phyloP scores from a whole-genome alignment of 257 asterid species.

The Solanum pennellii region DNA sequence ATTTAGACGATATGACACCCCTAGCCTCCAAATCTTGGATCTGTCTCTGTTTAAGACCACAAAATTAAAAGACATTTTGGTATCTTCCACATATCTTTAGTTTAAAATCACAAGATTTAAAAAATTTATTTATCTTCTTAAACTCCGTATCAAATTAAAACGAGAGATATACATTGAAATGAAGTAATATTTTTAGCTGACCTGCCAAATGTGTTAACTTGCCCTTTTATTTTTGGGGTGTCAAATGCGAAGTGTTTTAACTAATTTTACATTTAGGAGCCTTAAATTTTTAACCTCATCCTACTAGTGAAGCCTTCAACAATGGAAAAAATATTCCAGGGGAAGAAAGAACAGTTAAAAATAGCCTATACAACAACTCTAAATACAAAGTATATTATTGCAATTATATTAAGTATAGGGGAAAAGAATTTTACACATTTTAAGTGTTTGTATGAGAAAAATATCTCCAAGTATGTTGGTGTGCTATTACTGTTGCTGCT shows the following conservation, averaged over 20 bases:
- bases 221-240: neutral
- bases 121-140: no score
- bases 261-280: neutral
- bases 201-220: neutral
- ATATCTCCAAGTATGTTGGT: neutral
- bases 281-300: neutral
- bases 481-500: slow-evolving; percentile 20
- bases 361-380: neutral
- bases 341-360: neutral
- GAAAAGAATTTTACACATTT: neutral
- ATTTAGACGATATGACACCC: neutral
- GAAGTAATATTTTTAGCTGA: neutral
- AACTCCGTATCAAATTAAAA: neutral
- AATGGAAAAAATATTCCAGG: neutral
- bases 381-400: neutral
- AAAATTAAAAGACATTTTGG: no score
- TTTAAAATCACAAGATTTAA: no score
- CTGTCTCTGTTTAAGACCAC: no score
- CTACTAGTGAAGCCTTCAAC: neutral
- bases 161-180: neutral
- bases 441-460: neutral
- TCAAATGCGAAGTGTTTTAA: neutral
- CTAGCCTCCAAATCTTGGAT: neutral
- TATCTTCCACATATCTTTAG: no score
- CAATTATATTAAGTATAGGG: neutral